Evolutionary conservation across 139 green algal genomes (phyloP).

Genomic region (Tetraselmis striata): DNA sequence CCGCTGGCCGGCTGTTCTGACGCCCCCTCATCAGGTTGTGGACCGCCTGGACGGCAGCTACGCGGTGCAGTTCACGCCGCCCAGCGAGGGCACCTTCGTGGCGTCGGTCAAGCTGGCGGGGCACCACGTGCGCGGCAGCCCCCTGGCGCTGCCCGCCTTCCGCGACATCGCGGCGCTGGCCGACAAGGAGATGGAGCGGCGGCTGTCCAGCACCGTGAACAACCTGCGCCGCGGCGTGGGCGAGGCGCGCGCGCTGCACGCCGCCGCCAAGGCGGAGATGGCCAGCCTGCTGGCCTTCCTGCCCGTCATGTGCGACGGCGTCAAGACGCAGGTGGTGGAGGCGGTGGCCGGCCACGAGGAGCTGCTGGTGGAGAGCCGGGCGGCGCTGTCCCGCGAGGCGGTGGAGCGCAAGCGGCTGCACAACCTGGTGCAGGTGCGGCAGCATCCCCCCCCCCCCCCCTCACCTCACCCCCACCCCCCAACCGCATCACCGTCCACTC

Average conservation of each 20-base stretch:
- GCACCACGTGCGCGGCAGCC: slow-evolving; percentile 17
- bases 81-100: slow-evolving; percentile 18
- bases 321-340: slow-evolving; percentile 9
- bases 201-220: slow-evolving; percentile 7
- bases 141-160: slow-evolving; percentile 19
- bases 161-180: slow-evolving; percentile 20
- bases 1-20: too few species aligned
- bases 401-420: slow-evolving; percentile 21
- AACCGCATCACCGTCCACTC: too few species aligned
- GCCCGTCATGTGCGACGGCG: slow-evolving; percentile 21
- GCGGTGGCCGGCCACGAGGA: slow-evolving; percentile 14
- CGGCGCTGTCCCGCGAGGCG: slow-evolving; percentile 18
- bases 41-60: slow-evolving; percentile 30
- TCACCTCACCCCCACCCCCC: too few species aligned
- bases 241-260: slow-evolving; percentile 13
- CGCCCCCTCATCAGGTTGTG: too few species aligned
- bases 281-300: slow-evolving; percentile 17
- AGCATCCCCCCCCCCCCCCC: too few species aligned
- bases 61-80: slow-evolving; percentile 14
- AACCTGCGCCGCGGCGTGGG: slow-evolving; percentile 14
- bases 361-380: slow-evolving; percentile 30
- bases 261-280: slow-evolving; percentile 10
- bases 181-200: slow-evolving; percentile 17
- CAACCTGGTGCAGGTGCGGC: slow-evolving; percentile 26
- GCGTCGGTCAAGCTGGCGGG: slow-evolving; percentile 6